phyloP scores from a whole-genome alignment of 148 eudicot genomes.

The Linanthus parryae region DNA sequence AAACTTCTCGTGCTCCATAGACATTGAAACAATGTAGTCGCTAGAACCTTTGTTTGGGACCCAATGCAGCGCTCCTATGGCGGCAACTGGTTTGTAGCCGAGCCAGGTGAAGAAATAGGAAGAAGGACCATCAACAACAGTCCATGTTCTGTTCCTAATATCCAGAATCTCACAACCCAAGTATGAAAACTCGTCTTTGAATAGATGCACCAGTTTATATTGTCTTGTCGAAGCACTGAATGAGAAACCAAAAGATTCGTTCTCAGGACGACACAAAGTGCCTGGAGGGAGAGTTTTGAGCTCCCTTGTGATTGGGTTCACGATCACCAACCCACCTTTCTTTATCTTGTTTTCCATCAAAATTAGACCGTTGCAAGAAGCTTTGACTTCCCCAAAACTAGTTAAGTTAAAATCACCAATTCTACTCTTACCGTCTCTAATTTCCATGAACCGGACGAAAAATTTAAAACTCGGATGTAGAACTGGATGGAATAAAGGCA shows the following conservation, averaged over 20 bases:
- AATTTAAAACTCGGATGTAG: not conserved
- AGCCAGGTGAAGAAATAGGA: constrained; percentile 28
- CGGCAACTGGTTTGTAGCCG: constrained; percentile 27
- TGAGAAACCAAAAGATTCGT: constrained; percentile 36
- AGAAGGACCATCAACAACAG: constrained; percentile 32
- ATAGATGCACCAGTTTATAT: constrained; percentile 46
- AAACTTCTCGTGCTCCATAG: constrained; percentile 26
- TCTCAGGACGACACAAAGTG: constrained; percentile 19
- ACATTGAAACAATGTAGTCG: constrained; percentile 36
- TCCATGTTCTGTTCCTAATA: constrained; percentile 35
- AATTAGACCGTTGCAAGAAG: constrained; percentile 42
- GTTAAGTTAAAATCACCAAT: constrained; percentile 25
- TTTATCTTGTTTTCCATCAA: constrained; percentile 23
- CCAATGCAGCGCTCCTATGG: constrained; percentile 49
- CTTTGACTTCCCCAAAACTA: constrained; percentile 34
- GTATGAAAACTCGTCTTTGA: constrained; percentile 22
- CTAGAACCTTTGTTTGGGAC: constrained; percentile 21
- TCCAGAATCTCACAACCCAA: constrained; percentile 36
- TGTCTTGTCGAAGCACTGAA: constrained; percentile 10
- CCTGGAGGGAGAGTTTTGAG: constrained; percentile 31
- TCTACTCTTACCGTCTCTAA: constrained; percentile 24
- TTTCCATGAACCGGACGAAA: constrained; percentile 28
- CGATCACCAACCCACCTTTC: constrained; percentile 24
- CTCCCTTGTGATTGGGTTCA: constrained; percentile 51
- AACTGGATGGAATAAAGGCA: constrained; percentile 4